A percentile compares a stretch with the other conserved stretches of the same genome.
phyloP scores from a whole-genome alignment of 352 stramenopile species.

The Globisporangium recalcitrans region DNA sequence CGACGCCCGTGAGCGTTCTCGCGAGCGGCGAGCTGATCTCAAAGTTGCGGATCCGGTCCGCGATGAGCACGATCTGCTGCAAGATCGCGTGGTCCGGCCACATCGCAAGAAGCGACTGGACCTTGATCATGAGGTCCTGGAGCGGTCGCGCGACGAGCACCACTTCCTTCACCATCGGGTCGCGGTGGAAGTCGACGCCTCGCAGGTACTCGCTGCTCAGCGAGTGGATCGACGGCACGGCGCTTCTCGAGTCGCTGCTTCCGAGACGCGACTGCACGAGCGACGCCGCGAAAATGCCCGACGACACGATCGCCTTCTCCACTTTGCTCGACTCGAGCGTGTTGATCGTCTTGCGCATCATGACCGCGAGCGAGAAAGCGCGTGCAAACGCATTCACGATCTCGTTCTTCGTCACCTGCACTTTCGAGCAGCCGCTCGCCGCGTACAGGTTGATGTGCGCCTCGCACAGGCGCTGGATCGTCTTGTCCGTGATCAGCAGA shows the following conservation, averaged over 20 bases:
- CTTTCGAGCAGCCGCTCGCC: conserved; percentile 39
- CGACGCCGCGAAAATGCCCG: conserved; percentile 55
- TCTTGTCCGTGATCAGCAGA: conserved; percentile 65
- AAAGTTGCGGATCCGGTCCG: conserved; percentile 84
- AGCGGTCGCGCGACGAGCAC: conserved; percentile 87
- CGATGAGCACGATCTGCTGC: conserved; percentile 91
- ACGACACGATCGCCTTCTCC: conserved; percentile 49
- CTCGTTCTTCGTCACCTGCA: conserved; percentile 32
- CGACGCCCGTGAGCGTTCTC: conserved; percentile 92
- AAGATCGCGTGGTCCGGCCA: conserved; percentile 97
- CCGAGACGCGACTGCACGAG: conserved; percentile 68
- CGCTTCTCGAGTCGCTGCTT: conserved; percentile 27
- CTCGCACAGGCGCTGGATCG: conserved; percentile 66
- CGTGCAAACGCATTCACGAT: conserved; percentile 64
- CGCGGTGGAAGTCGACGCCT: conserved; percentile 91
- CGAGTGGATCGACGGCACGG: conserved; percentile 48
- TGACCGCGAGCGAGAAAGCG: conserved; percentile 63
- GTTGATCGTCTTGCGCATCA: conserved; percentile 67
- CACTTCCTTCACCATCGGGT: conserved; percentile 91
- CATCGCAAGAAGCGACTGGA: conserved; percentile 88
- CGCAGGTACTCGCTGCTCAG: conserved; percentile 72
- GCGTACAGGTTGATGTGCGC: conserved; percentile 70
- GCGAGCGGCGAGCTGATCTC: conserved; percentile 80
- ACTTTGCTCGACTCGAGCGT: conserved; percentile 32
- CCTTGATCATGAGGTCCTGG: conserved; percentile 83